phyloP scores from a whole-genome alignment of 768 basidiomycete genomes.

The Amyloporia xantha region DNA sequence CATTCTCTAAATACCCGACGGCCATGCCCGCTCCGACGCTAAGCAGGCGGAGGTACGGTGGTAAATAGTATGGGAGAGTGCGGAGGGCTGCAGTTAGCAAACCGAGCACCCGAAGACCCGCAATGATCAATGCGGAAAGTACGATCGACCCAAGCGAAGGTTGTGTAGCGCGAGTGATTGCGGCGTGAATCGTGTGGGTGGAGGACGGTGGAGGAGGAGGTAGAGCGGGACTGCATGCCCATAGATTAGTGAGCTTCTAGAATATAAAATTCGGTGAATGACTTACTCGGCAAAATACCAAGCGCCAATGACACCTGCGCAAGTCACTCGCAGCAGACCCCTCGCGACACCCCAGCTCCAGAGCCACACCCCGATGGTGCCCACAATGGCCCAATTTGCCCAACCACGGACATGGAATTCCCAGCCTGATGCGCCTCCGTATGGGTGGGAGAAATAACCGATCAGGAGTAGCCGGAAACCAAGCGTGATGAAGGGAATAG shows the following conservation, averaged over 20 bases:
- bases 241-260: neutral
- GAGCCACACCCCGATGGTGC: slow-evolving; percentile 48
- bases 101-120: slow-evolving; percentile 55
- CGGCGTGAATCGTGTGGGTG: slow-evolving; percentile 71
- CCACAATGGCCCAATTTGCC: slow-evolving; percentile 69
- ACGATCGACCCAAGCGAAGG: slow-evolving; percentile 78
- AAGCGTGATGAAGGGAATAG: slow-evolving; percentile 75
- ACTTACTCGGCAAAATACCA: slow-evolving; percentile 82
- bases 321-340: slow-evolving; percentile 68
- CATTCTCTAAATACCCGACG: slow-evolving; percentile 37
- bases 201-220: slow-evolving; percentile 41
- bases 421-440: slow-evolving; percentile 36
- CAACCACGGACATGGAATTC: slow-evolving; percentile 55
- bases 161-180: slow-evolving; percentile 70
- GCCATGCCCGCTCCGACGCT: slow-evolving; percentile 30
- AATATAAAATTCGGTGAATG: no score
- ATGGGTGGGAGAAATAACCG: slow-evolving; percentile 44
- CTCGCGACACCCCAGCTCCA: slow-evolving; percentile 77
- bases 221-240: slow-evolving; percentile 16
- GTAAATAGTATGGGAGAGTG: slow-evolving; percentile 49
- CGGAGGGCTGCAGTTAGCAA: slow-evolving; percentile 45
- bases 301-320: slow-evolving; percentile 79
- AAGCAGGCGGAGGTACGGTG: slow-evolving; percentile 36
- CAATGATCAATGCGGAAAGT: slow-evolving; percentile 70
- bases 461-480: slow-evolving; percentile 72